Evolutionary conservation across 345 rosid genomes (phyloP).

Genomic region (Syzygium aqueum): DNA sequence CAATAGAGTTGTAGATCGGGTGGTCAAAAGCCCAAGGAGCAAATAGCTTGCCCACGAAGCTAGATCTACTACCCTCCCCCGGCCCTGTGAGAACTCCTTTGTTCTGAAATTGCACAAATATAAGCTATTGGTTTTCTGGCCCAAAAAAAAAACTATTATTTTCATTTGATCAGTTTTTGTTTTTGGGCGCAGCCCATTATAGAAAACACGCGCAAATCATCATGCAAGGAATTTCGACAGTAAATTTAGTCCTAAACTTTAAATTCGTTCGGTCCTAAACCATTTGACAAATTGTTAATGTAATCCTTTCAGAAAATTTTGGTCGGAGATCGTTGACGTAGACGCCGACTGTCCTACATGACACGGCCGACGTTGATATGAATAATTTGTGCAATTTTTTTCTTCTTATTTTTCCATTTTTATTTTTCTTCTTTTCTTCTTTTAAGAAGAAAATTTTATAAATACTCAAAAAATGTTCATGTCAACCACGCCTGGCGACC

Average conservation of each 20-base stretch:
- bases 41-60: not conserved
- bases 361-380: rapidly evolving
- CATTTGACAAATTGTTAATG: not conserved
- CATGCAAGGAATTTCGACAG: not conserved
- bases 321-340: too few species aligned
- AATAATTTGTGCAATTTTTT: not conserved
- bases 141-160: not conserved
- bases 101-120: not conserved
- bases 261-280: too few species aligned
- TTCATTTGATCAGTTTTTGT: not conserved
- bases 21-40: not conserved
- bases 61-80: not conserved
- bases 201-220: too few species aligned
- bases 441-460: too few species aligned
- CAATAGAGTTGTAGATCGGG: not conserved
- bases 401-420: too few species aligned
- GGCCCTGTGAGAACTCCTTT: not conserved
- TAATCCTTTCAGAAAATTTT: too few species aligned
- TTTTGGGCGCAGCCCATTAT: not conserved
- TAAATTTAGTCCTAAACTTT: too few species aligned
- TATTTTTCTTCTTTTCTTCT: too few species aligned
- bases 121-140: not conserved
- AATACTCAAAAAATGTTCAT: too few species aligned
- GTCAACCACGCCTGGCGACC: too few species aligned
- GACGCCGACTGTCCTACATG: not conserved